These are phyloP conservation scores for Microbotryum silenes-acaulis DNA, from an alignment of 1,284 basidiomycete genomes.

Conservation along the genomic window DNA sequence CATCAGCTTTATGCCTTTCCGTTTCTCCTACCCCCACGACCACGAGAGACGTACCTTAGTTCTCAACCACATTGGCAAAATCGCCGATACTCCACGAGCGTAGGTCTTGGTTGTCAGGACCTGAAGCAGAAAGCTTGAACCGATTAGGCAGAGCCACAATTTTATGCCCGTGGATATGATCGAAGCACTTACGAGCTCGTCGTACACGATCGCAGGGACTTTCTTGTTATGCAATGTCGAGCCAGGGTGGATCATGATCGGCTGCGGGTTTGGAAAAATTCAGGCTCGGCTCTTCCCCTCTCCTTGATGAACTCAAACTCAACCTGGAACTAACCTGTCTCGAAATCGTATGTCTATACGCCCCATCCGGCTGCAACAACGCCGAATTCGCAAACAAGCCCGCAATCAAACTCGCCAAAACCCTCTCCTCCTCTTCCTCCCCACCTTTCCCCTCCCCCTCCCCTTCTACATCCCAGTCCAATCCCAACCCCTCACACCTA, in stretches of 20 bases:
- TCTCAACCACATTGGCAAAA: constrained; percentile 46
- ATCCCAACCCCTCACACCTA: constrained; percentile 28
- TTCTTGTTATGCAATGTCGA: constrained; percentile 71
- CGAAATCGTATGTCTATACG: constrained; percentile 71
- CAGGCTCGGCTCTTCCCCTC: not conserved
- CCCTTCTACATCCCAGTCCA: constrained; percentile 29
- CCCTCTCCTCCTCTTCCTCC: constrained; percentile 35
- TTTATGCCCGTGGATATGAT: too few relatives aligned
- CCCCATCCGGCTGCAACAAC: constrained; percentile 67
- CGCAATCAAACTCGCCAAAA: constrained; percentile 47
- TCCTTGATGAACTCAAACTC: not conserved
- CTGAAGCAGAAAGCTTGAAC: constrained; percentile 42
- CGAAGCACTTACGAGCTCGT: constrained; percentile 65
- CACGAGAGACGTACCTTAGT: constrained; percentile 6
- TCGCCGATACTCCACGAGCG: constrained; percentile 73
- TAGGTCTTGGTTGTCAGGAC: constrained; percentile 77
- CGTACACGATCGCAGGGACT: constrained; percentile 74
- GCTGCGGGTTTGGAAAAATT: constrained; percentile 42
- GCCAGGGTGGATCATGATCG: constrained; percentile 79
- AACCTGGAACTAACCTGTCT: constrained; percentile 53
- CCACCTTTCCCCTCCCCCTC: constrained; percentile 1
- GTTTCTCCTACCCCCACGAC: not conserved
- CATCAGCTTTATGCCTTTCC: not conserved
- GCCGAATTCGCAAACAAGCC: constrained; percentile 78
- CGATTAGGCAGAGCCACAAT: not conserved